Conservation (phyloP, 306 rosid genomes). For the Ammopiptanthus mongolicus region DNA sequence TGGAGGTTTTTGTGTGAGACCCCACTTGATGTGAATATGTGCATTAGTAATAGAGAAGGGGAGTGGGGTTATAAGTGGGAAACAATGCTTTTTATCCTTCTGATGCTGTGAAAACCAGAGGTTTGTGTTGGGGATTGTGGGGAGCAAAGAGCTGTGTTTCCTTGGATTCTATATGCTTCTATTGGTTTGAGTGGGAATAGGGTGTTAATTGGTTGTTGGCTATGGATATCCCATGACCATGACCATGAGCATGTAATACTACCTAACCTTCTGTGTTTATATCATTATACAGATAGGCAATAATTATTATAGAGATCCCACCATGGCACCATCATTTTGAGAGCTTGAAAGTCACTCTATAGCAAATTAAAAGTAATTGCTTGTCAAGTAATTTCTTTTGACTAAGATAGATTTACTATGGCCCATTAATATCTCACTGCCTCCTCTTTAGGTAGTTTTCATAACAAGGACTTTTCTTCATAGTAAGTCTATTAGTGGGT, state of each 20-base stretch:
- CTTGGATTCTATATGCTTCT: conserved; percentile 77
- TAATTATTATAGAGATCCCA: conserved; percentile 43
- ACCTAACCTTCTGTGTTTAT: conserved; percentile 7
- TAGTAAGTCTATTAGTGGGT: conserved; percentile 19
- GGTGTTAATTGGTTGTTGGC: conserved; percentile 56
- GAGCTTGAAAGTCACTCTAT: conserved; percentile 55
- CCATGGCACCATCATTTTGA: conserved; percentile 29
- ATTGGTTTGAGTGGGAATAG: conserved; percentile 33
- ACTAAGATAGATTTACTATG: conserved; percentile 55
- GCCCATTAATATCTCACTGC: conserved; percentile 75
- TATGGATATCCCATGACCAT: conserved; percentile 29
- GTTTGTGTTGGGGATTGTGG: conserved; percentile 52
- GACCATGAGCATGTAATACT: not conserved
- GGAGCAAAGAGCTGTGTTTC: conserved; percentile 51
- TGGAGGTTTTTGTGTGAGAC: conserved; percentile 50
- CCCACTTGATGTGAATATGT: conserved; percentile 46
- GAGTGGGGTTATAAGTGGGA: conserved; percentile 33
- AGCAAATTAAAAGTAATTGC: conserved; percentile 41
- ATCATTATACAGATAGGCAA: conserved; percentile 24
- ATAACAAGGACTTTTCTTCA: conserved; percentile 27
- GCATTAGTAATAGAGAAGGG: conserved; percentile 25
- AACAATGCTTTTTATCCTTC: conserved; percentile 35
- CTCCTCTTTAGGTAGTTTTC: conserved; percentile 39
- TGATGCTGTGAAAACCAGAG: conserved; percentile 39
- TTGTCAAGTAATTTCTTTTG: conserved; percentile 44